phyloP scores from a whole-genome alignment of 257 asterid species.

The Solanum arcanum region DNA sequence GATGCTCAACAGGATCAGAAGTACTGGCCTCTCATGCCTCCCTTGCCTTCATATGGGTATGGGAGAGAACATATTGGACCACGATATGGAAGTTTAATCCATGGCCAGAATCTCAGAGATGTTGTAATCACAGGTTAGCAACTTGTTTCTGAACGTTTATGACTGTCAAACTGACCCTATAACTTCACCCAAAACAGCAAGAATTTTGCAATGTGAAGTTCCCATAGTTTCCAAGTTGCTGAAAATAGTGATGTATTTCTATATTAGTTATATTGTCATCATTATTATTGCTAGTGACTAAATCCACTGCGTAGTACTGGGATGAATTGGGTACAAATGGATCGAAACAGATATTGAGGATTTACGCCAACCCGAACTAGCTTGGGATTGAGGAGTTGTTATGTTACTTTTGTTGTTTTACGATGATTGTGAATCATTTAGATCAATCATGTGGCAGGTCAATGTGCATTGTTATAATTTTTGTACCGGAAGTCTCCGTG shows the following conservation, averaged over 20 bases:
- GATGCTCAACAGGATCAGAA: constrained; percentile 40
- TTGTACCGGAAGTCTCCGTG: not conserved
- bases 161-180: not conserved
- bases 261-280: not conserved
- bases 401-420: not conserved
- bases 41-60: constrained; percentile 69
- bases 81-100: constrained; percentile 71
- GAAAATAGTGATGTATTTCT: not conserved
- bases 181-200: not conserved
- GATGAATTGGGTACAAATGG: not conserved
- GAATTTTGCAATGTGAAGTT: not conserved
- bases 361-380: not conserved
- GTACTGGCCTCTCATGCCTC: constrained; percentile 79
- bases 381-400: not conserved
- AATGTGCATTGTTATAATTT: not conserved
- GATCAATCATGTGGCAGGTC: not conserved
- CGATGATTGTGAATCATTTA: not conserved
- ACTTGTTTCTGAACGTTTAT: not conserved
- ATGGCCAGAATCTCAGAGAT: constrained; percentile 72
- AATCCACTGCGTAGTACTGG: not conserved
- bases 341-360: not conserved
- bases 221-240: not conserved
- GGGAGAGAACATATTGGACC: constrained; percentile 80
- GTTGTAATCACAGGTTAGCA: constrained; percentile 58
- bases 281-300: not conserved